Percentiles rank a stretch among this genome's conserved stretches.
Evolutionary conservation across 208 protist species (phyloP).

Genomic region (Angomonas deanei): DNA sequence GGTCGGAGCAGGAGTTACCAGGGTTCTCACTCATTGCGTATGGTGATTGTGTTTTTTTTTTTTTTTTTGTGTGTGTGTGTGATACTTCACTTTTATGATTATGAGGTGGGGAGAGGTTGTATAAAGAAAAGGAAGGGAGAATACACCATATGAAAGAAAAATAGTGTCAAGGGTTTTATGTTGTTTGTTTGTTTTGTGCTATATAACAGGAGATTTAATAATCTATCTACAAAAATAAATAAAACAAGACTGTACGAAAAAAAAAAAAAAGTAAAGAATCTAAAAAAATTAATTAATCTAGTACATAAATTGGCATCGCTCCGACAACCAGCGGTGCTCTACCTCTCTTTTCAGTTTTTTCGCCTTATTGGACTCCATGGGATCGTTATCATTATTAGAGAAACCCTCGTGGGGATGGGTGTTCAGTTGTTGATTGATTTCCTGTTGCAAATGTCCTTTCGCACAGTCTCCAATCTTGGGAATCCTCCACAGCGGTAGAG

Average conservation of each 20-base stretch:
- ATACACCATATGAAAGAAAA: no score
- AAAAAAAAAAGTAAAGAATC: conserved; percentile 6
- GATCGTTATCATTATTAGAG: no score
- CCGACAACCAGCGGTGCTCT: neutral
- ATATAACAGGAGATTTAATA: neutral
- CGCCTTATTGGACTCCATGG: neutral
- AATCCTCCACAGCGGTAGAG: neutral
- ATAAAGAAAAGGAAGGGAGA: neutral
- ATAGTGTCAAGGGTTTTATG: no score
- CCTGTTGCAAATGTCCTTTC: neutral
- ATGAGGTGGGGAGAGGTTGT: conserved; percentile 12
- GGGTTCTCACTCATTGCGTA: neutral
- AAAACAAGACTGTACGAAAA: neutral
- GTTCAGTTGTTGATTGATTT: neutral
- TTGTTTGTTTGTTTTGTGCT: no score
- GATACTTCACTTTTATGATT: no score
- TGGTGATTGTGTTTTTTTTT: neutral
- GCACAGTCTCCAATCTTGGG: neutral
- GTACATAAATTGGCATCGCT: neutral
- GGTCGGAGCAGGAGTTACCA: neutral
- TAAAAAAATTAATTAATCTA: neutral
- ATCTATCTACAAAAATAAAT: neutral
- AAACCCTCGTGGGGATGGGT: no score
- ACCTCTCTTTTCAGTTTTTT: neutral
- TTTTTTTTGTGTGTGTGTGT: no score